Base-by-base conservation (phyloP, 192 early-diverging fungal genomes). In the Lobosporangium transversale region DNA sequence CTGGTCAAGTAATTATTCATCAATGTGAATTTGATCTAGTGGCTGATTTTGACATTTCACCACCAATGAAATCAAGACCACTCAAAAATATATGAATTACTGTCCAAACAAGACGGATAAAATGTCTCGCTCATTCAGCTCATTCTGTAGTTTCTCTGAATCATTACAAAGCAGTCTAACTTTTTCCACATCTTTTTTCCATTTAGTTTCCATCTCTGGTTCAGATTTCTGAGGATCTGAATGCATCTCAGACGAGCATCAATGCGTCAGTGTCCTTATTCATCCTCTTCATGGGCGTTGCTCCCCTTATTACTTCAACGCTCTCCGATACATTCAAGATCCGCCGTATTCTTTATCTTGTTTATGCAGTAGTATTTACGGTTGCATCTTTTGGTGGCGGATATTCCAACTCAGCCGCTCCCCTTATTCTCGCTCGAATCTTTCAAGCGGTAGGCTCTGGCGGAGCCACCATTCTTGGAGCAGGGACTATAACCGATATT, bases 241-340 rank as follows among this genome's bases (percentile, higher is more conserved):
- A 79, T 32, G 75, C 82, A 12, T 71, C 62, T 5, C 44, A 62
- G 6, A 78, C 78, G 0, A 62, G 64, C 23, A 69, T 84, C 43
- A 78, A 76, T 43, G 58, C 80, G 15, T 79, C 79, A 12, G 78
- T 80, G 11, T 80, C 80, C 30, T 53, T 84, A 21, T 84, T 78
- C 30, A 82, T 84, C 57, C 62, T 84, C 15, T 84, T 84, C 57
- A 84, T 84, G 78, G 83, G 83, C 29, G 78, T 84, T 29, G 74
- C 78, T 58, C 79, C 83, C 10, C 61, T 84, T 7, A 55, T 84
- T 43, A 78, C 57, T 42, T 81, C 80, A 21, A 81, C 76, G 3
- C 61, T 84, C 31, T 81, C 79, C 31, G 83, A 84, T 42, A 43
- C 55, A 29, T 84, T 73, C 63, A 57, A 76, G 48, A 76, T 84